phyloP scores from a whole-genome alignment of 306 rosid species.

The Pyrus communis region DNA sequence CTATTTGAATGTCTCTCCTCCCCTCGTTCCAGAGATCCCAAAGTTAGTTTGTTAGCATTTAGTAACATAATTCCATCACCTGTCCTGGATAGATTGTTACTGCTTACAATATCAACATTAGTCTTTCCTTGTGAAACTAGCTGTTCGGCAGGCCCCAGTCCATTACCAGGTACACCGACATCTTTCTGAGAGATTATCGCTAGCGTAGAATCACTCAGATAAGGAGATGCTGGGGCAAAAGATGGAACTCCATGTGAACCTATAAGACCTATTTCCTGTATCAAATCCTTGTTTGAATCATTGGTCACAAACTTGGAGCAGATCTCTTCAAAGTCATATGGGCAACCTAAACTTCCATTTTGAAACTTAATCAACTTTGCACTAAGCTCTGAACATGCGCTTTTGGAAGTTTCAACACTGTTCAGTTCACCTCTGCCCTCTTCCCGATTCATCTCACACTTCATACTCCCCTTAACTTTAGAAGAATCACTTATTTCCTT shows the following conservation, averaged over 20 bases:
- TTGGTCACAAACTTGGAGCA: conserved; percentile 67
- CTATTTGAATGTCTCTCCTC: conserved; percentile 27
- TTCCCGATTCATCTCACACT: conserved; percentile 36
- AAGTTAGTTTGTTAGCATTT: conserved; percentile 28
- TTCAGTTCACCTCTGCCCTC: conserved; percentile 40
- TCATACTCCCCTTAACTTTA: conserved; percentile 51
- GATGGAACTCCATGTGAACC: conserved; percentile 64
- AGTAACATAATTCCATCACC: conserved; percentile 28
- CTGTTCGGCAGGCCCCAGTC: conserved; percentile 31
- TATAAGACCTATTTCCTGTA: conserved; percentile 75
- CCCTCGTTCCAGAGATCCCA: conserved; percentile 35
- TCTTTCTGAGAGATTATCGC: conserved; percentile 35
- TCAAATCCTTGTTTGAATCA: conserved; percentile 69
- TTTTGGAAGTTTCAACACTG: conserved; percentile 27
- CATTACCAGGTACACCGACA: conserved; percentile 23
- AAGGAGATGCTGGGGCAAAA: conserved; percentile 49
- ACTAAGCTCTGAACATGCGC: conserved; percentile 37
- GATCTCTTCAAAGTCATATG: conserved; percentile 61
- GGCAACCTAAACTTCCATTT: conserved; percentile 55
- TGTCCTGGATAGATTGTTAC: conserved; percentile 24
- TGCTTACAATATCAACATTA: conserved; percentile 27
- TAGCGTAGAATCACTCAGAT: conserved; percentile 39
- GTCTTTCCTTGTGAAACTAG: conserved; percentile 31
- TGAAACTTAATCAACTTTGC: conserved; percentile 68
- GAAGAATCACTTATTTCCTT: conserved; percentile 49